Percentiles rank a stretch among this genome's conserved stretches.
Evolutionary conservation across 805 yeast species (phyloP).

Genomic region (Candida tibetensis): DNA sequence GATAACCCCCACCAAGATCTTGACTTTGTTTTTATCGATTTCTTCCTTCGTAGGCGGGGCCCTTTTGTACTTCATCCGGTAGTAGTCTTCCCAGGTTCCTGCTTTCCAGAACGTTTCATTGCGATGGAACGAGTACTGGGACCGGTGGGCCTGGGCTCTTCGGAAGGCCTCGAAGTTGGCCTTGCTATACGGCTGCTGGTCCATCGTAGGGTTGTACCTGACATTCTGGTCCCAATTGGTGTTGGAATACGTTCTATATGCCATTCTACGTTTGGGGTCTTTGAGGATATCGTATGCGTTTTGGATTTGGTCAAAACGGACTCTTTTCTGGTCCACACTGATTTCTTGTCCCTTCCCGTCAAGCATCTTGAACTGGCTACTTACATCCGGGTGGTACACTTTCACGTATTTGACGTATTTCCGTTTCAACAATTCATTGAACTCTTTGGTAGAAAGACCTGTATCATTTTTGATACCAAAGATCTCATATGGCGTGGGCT

Average conservation of each 20-base stretch:
- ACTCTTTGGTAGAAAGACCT: slow-evolving; percentile 44
- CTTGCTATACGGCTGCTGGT: slow-evolving; percentile 8
- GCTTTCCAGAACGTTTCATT: slow-evolving; percentile 57
- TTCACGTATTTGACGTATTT: slow-evolving; percentile 50
- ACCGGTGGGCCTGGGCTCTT: slow-evolving; percentile 38
- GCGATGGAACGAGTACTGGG: slow-evolving; percentile 25
- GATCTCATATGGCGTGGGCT: slow-evolving; percentile 72
- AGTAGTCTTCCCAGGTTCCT: slow-evolving; percentile 63
- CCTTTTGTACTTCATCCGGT: slow-evolving; percentile 39
- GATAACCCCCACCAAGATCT: slow-evolving; percentile 39
- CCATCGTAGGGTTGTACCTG: slow-evolving; percentile 6
- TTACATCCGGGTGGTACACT: slow-evolving; percentile 77
- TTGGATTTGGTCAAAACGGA: slow-evolving; percentile 31
- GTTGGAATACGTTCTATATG: slow-evolving; percentile 24
- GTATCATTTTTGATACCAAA: slow-evolving; percentile 41
- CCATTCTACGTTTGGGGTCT: slow-evolving; percentile 47
- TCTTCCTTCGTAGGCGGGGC: slow-evolving; percentile 40
- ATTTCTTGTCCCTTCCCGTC: slow-evolving; percentile 30
- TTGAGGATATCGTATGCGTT: slow-evolving; percentile 41
- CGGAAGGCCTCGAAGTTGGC: slow-evolving; percentile 32
- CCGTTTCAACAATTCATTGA: slow-evolving; percentile 44
- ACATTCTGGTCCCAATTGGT: slow-evolving; percentile 16
- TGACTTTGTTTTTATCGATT: slow-evolving; percentile 42
- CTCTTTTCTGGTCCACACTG: slow-evolving; percentile 29
- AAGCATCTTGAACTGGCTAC: slow-evolving; percentile 21